Conservation (phyloP, 768 basidiomycete genomes). For the Coprinopsis marcescibilis region DNA sequence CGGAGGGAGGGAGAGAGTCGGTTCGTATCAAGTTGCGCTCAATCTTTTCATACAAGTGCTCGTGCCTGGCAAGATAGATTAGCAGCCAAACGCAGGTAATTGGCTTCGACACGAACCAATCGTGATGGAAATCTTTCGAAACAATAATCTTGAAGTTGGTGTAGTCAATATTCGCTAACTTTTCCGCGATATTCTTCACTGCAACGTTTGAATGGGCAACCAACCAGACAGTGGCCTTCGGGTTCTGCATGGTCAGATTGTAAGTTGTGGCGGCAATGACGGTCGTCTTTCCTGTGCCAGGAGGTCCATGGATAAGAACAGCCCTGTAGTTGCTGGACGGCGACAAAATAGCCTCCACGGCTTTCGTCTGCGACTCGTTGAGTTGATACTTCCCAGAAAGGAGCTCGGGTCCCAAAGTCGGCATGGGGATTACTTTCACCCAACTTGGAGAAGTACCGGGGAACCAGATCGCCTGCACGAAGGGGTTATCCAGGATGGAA, state of each 20-base stretch:
- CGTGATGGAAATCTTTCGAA: slow-evolving; percentile 55
- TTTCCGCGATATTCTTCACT: slow-evolving; percentile 78
- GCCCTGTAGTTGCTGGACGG: slow-evolving; percentile 21
- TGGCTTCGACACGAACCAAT: slow-evolving; percentile 43
- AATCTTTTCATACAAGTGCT: slow-evolving; percentile 56
- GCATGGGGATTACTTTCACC: not conserved
- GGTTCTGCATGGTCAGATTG: slow-evolving; percentile 25
- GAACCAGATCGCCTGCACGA: slow-evolving; percentile 30
- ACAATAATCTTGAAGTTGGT: slow-evolving; percentile 55
- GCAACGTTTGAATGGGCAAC: slow-evolving; percentile 74
- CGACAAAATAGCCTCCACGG: slow-evolving; percentile 30
- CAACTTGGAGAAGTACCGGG: slow-evolving; percentile 16
- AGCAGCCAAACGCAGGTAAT: not conserved
- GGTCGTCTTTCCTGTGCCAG: slow-evolving; percentile 61
- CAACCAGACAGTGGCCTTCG: slow-evolving; percentile 46
- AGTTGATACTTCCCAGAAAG: slow-evolving; percentile 17
- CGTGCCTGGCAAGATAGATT: slow-evolving; percentile 47
- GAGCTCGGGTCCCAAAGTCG: not conserved
- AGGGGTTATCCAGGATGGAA: slow-evolving; percentile 27
- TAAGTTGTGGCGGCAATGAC: slow-evolving; percentile 49
- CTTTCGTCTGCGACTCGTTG: slow-evolving; percentile 31
- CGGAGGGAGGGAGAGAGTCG: slow-evolving; percentile 21
- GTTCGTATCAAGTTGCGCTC: slow-evolving; percentile 43
- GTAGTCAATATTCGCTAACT: slow-evolving; percentile 43
- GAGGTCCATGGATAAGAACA: slow-evolving; percentile 44